phyloP scores from a whole-genome alignment of 2,329 filamentous ascomycete genomes.

The Colletotrichum sp. region DNA sequence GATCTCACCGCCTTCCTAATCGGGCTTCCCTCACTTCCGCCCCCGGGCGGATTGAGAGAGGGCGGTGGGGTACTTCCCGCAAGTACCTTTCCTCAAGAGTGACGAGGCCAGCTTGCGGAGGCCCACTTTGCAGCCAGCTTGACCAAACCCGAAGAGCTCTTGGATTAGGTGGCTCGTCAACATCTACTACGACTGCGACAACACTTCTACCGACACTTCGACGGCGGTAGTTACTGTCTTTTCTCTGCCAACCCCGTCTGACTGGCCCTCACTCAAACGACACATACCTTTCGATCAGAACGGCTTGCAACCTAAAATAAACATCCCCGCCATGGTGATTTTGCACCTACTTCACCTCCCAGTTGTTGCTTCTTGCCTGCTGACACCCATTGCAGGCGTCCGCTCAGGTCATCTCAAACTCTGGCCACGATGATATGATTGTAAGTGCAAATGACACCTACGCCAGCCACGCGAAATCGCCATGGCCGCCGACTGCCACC shows the following conservation, averaged over 20 bases:
- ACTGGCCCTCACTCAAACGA: not conserved
- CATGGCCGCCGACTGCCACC: not conserved
- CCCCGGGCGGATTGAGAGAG: too few relatives aligned
- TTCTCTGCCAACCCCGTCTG: not conserved
- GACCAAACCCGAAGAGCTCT: not conserved
- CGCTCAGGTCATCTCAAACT: constrained; percentile 50
- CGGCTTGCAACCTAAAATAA: not conserved
- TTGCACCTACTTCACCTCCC: not conserved
- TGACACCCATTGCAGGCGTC: constrained; percentile 23
- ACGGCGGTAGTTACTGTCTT: not conserved
- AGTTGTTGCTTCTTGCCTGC: not conserved
- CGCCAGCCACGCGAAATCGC: not conserved
- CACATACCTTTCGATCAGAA: not conserved
- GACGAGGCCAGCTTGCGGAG: not conserved
- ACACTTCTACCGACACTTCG: not conserved
- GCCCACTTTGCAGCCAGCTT: not conserved
- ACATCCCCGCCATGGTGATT: not conserved
- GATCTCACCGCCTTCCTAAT: not conserved
- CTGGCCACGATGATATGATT: constrained; percentile 96
- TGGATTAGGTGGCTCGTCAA: not conserved
- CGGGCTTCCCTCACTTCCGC: not conserved
- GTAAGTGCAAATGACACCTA: constrained; percentile 63
- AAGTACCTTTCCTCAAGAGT: not conserved
- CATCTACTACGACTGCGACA: not conserved
- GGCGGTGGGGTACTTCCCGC: not conserved